Base-by-base conservation (phyloP, 768 basidiomycete genomes). In the Termitomyces sp. region DNA sequence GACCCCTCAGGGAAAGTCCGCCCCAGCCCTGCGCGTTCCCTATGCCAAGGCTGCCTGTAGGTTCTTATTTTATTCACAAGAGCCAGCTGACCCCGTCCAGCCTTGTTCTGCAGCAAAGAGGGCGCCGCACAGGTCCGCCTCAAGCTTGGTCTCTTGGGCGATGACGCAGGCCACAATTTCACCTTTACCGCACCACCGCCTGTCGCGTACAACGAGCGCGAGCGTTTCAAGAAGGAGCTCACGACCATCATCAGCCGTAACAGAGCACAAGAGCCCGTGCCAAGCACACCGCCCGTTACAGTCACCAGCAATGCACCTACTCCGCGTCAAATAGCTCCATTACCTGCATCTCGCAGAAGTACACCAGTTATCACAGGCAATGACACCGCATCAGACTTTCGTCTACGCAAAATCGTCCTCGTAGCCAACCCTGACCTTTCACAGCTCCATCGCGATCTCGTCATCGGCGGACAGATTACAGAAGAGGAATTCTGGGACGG, bases 401-500 rank as follows among this genome's bases (percentile, higher is more conserved):
- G 82, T 39, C 71, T 94, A 22, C 78, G 91, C 46, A 91, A 91
- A 68, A 83, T 83, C 53, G 89, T 97, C 1, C 77, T 98, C 23
- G 66, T 91, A 64, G 82, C 82, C 66, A 86, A 88, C 58, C 82
- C 88, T 1, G 91, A 92, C 54, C 77, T 98, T 52, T 86, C 85
- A 18, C 69, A 82, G 11, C 74, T 99, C 41, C 95, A 98, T 68
- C 84, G 85, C 36, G 91, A 96, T 46, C 82, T 98, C 56, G 97
- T 98, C 43, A 83, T 91, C 70, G 77, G 76, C 27, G 85, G 87
- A 10, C 87, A 91, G 59, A 89, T 99, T 29, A 88, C 88, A 1
- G 95, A 98, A 69, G 81, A 84, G 0, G 97, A 99, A 61, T 99
- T 98, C 68, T 98, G 97, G 97, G 94, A 94, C 57, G 93, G 94